Base-by-base conservation (phyloP, 108 stramenopile genomes). In the Nitzschia sp. region DNA sequence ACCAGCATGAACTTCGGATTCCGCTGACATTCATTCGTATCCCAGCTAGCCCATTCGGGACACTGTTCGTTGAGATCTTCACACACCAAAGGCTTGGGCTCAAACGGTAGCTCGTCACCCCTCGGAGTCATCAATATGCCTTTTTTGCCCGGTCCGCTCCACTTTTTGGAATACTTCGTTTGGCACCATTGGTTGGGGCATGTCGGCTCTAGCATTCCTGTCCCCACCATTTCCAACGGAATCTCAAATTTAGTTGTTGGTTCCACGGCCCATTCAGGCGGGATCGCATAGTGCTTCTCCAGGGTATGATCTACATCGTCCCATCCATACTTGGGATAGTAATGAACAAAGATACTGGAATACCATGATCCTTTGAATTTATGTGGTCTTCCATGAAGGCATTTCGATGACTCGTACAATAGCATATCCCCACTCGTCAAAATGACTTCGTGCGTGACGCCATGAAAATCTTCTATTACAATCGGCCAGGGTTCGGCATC, bases 321-420 rank as follows among this genome's bases (percentile, higher is more conserved):
- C 55, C 66, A 72, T 49, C 90, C 84, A 74, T 77, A 63, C 9
- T 34, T 65, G 31, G 93, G 93, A 67, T 88, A 82, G 46, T 86
- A 94, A 79, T 94, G 93, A 5, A 83, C 82, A 68, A 94, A 91
- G 26, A 94, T 45, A 57, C 76, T 76, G 3, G 75, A 77, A 68
- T 92, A 92, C 85, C 83, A 91, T 11, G 57, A 51, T 1, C 93
- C 93, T 59, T 81, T 79, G 71, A 88, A 85, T 69, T 68, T 56
- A 21, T 51, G 58, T 9, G 94, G 94, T 31, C 95, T 76, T 13
- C 95, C 95, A 66, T 95, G 95, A 32, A 87, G 86, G 58, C 83
- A 87, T 70, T 90, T 89, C 54, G 84, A 78, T 30, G 83, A 83
- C 76, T 96, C 95, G 70, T 96, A 96, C 21, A 96, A 79, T 23